These are phyloP conservation scores for Dipodascus albidus DNA, from an alignment of 805 yeast species.

Conservation along the genomic window DNA sequence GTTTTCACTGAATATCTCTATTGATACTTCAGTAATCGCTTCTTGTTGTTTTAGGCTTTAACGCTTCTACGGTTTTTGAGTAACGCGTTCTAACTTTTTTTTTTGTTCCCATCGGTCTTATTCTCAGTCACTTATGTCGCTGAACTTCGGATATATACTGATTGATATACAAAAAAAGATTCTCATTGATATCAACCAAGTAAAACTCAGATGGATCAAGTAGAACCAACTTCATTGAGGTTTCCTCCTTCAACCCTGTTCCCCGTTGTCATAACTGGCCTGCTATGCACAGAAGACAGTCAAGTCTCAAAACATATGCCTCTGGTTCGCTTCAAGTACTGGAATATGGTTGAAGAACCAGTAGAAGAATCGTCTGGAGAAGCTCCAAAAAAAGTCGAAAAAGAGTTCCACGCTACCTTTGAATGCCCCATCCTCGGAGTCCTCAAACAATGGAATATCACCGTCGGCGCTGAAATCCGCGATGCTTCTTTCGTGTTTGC, in stretches of 20 bases:
- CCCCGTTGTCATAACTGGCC: slow-evolving; percentile 52
- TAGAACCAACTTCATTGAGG: slow-evolving; percentile 32
- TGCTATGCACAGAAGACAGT: slow-evolving; percentile 36
- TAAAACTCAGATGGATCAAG: not conserved
- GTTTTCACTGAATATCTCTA: not conserved
- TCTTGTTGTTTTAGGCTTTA: too few relatives aligned
- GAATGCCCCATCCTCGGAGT: slow-evolving; percentile 78
- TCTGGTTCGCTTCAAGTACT: slow-evolving; percentile 50
- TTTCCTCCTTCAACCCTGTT: slow-evolving; percentile 55
- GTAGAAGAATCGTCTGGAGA: slow-evolving; percentile 23
- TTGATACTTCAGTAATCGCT: not conserved
- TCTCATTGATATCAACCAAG: too few relatives aligned
- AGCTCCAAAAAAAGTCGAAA: slow-evolving; percentile 17
- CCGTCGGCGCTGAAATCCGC: slow-evolving; percentile 47
- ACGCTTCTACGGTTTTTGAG: too few relatives aligned
- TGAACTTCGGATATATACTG: not conserved
- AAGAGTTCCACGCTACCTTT: slow-evolving; percentile 36
- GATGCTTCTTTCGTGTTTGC: slow-evolving; percentile 38
- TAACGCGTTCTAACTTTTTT: not conserved
- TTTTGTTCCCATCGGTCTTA: too few relatives aligned
- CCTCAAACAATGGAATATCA: slow-evolving; percentile 38
- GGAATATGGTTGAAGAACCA: slow-evolving; percentile 38
- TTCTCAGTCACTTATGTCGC: not conserved
- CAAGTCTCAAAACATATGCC: slow-evolving; percentile 40
- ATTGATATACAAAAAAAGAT: too few relatives aligned